Conservation (phyloP, 2,329 filamentous ascomycete genomes). For the Claviceps paspali region DNA sequence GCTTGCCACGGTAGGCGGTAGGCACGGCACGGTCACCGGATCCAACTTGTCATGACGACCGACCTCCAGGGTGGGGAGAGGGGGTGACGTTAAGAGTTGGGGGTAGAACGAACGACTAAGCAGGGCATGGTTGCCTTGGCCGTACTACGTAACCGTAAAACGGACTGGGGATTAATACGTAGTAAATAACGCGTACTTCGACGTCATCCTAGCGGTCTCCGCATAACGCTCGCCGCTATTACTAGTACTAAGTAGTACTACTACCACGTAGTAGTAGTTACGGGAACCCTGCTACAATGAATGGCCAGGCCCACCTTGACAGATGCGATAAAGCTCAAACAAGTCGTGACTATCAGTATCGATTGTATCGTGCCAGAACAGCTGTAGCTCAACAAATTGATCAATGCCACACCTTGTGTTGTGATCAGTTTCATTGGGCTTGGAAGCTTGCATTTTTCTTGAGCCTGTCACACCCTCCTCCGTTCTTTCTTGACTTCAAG, state of each 20-base stretch:
- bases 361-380: background rate
- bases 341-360: background rate
- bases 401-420: background rate
- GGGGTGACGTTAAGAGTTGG: too few species aligned
- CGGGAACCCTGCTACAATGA: background rate
- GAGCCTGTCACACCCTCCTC: background rate
- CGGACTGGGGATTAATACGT: too few species aligned
- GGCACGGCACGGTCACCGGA: too few species aligned
- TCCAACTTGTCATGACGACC: too few species aligned
- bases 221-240: background rate
- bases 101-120: too few species aligned
- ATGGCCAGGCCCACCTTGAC: background rate
- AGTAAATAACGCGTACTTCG: slow-evolving; percentile 1
- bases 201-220: slow-evolving; percentile 3
- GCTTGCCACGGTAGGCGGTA: too few species aligned
- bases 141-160: too few species aligned
- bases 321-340: slow-evolving; percentile 1
- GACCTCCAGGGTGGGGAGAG: too few species aligned
- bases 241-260: background rate
- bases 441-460: background rate
- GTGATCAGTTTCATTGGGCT: background rate
- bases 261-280: too few species aligned
- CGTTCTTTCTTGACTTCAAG: background rate
- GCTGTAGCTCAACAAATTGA: background rate
- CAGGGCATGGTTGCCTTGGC: too few species aligned